Base-by-base conservation (phyloP, 2,329 filamentous ascomycete genomes). In the Sarocladium brachiariae region DNA sequence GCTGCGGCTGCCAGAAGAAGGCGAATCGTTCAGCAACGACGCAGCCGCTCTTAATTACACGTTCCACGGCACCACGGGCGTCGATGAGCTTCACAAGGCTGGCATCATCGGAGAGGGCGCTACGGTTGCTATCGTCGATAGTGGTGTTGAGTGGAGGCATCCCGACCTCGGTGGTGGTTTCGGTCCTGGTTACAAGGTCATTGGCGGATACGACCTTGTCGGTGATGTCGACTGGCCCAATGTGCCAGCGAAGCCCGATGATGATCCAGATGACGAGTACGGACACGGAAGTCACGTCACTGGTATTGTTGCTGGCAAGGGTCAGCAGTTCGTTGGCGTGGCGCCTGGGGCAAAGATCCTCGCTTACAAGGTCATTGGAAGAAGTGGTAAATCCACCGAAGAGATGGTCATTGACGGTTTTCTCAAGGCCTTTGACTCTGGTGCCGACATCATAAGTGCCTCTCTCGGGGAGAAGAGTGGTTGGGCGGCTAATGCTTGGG, bases 381-480 rank as follows among this genome's bases (percentile, higher is more conserved):
- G 31, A 13, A 52, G 50, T 8, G 52, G 59, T 31, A 55, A n/a
- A 23, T 43, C 24, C 23, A 19, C 10, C n/a, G 39, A 43, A n/a
- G 39, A 43, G n/a, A 43, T 57, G 7, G 46, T 69, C 19, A 66
- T 70, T 6, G 64, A 65, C 4, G 63, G 62, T 1, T 69, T 67
- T 49, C 57, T 70, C 7, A 52, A 50, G 34, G 68, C 68, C 2
- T 67, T 64, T 47, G 56, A 62, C 5, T 61, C 65, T 19, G 65
- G 63, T 1, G 64, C 63, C 18, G 67, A 70, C 49, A 56, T 70
- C 39, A 68, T 70, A 51, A 66, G 62, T 7, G 55, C 59, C 14
- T 62, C 58, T 39, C 60, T 67, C 19, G 64, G 65, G 0, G 46
- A 50, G 4, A 33, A 2, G 3, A 39, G 4, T 3, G 33, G 33